A percentile compares a stretch with the other conserved stretches of the same genome.
phyloP scores from a whole-genome alignment of 345 rosid genomes.

The Ricinus communis region DNA sequence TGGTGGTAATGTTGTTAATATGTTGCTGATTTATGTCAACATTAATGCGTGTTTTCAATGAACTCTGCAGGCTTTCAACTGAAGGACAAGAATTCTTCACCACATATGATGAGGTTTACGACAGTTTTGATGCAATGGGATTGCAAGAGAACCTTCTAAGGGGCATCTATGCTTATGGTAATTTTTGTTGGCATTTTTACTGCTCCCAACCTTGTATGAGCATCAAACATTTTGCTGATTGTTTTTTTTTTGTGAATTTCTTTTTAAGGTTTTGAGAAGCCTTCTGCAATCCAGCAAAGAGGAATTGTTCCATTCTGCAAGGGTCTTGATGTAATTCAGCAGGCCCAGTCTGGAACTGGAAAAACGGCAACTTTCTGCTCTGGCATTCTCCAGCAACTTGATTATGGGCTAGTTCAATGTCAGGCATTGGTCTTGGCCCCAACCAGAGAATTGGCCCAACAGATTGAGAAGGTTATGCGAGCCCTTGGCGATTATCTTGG shows the following conservation, averaged over 20 bases:
- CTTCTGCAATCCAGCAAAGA: conserved; percentile 95
- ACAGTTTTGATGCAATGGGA: conserved; percentile 85
- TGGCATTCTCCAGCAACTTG: conserved; percentile 86
- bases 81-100: conserved; percentile 76
- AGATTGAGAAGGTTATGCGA: conserved; percentile 95
- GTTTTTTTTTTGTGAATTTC: not conserved
- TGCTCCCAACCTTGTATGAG: too few relatives aligned
- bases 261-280: conserved; percentile 66
- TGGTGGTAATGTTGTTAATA: not conserved
- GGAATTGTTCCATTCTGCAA: conserved; percentile 92
- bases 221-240: too few relatives aligned
- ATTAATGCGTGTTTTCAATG: not conserved
- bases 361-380: conserved; percentile 96
- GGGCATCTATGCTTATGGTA: conserved; percentile 95
- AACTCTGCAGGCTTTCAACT: conserved; percentile 43
- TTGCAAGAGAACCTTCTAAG: conserved; percentile 76
- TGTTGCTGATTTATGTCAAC: not conserved
- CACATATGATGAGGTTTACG: conserved; percentile 73
- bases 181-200: not conserved
- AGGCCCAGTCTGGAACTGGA: conserved; percentile 95
- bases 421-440: conserved; percentile 91
- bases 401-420: conserved; percentile 61
- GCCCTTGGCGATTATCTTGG: conserved; percentile 92
- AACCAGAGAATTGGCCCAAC: conserved; percentile 90
- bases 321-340: conserved; percentile 94